Base-by-base conservation (phyloP, 2,329 filamentous ascomycete species). In the Fusarium globosum region DNA sequence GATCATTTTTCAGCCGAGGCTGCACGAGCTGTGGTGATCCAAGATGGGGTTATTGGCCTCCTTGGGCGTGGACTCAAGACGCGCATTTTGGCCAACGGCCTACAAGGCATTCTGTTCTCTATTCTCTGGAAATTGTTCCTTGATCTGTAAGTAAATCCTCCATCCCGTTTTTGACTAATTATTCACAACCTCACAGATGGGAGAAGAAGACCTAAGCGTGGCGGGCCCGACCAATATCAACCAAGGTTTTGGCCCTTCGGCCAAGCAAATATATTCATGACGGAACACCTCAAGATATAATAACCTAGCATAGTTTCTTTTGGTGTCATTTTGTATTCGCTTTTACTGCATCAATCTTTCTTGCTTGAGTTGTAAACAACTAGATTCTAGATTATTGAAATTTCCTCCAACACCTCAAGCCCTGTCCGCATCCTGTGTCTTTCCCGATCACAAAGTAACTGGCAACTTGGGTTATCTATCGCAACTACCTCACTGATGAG, bases 91-190 rank as follows among this genome's bases (percentile, higher is more conserved):
- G 83, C 82, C 71, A 87, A 87, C 57, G 85, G 85, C 0, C 71
- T 87, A 5, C 85, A 87, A 58, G 84, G 85, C 0, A 73, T 87
- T 7, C 23, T 87, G 7, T 87, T 87, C 57, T 85, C 84, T 7
- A 86, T 87, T 21, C 71, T 87, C 4, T 87, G 85, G 85, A 87
- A 86, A 59, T 66, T 87, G 2, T 86, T 87, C 65, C 75, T 86
- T 16, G 85, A 86, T 48, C 52, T 86, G 85, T 87, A 43, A 80
- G 85, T 83, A 26, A 1, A 16, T 2, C 7, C 3, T 13, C 0
- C 8, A 15, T 26, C 6, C 7, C 4, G 13, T 6, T 26, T 7
- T 21, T 26, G 2, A 7, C 13, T 11, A 1, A 0, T 1, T 2
- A 36, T 9, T 30, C 4, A 26, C 28, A 10, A 21, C 15, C 4